These are phyloP conservation scores for Themeda triandra DNA, from an alignment of 176 grass and related monocot species.

Conservation along the genomic window DNA sequence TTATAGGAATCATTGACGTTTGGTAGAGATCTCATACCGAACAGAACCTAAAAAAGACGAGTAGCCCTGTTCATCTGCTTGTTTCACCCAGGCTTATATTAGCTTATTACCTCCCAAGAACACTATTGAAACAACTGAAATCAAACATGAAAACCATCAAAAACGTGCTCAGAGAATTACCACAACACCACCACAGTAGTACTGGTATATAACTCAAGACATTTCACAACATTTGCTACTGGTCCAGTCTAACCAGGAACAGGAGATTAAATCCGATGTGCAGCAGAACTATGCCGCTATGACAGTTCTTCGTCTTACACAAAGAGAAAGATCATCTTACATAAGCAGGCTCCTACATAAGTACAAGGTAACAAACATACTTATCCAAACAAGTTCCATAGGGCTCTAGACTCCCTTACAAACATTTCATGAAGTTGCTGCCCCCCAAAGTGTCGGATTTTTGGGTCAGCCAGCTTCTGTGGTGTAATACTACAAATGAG, in stretches of 20 bases:
- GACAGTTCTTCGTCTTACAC: conserved; percentile 17
- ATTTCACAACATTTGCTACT: neutral
- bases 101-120: too few species aligned
- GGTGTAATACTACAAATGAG: conserved; percentile 18
- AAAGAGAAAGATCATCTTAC: neutral
- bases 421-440: conserved; percentile 1
- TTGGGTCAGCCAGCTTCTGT: conserved; percentile 9
- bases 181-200: neutral
- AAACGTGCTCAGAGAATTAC: neutral
- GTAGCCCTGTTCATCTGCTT: too few species aligned
- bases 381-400: conserved; percentile 1
- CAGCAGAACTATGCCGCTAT: neutral
- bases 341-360: conserved; percentile 36
- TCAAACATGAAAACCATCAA: too few species aligned
- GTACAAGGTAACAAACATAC: conserved; percentile 7
- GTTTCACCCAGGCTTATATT: too few species aligned
- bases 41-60: too few species aligned
- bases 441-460: conserved; percentile 14
- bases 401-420: conserved; percentile 12
- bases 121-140: too few species aligned
- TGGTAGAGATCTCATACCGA: too few species aligned
- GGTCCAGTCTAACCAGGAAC: neutral
- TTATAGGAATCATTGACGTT: too few species aligned
- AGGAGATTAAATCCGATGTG: neutral
- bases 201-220: neutral